phyloP scores from a whole-genome alignment of 2,329 filamentous ascomycete genomes.

The Phialophora chinensis region DNA sequence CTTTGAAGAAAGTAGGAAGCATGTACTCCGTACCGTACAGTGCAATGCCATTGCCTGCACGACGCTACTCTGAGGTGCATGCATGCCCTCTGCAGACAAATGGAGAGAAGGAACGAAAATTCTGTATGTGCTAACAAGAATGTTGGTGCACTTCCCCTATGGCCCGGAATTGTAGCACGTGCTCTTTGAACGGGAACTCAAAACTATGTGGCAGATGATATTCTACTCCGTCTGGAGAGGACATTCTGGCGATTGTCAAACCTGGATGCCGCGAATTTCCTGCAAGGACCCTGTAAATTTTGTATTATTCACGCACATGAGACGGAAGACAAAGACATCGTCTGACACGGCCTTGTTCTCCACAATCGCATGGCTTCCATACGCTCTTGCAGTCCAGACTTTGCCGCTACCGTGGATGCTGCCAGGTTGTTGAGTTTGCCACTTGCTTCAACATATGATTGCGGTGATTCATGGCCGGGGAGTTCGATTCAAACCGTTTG shows the following conservation, averaged over 20 bases:
- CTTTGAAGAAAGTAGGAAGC: background rate
- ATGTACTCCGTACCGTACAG: background rate
- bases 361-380: background rate
- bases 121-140: background rate
- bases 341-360: background rate
- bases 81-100: background rate
- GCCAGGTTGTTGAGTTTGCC: background rate
- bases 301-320: too few species aligned
- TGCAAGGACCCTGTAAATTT: background rate
- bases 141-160: background rate
- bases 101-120: background rate
- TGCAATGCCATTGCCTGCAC: background rate
- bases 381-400: background rate
- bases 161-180: background rate
- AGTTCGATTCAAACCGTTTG: background rate
- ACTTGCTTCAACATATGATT: background rate
- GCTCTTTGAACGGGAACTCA: background rate
- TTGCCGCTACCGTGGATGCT: background rate
- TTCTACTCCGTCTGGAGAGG: background rate
- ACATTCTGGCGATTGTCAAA: background rate
- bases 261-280: background rate
- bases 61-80: background rate
- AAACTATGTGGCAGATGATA: background rate
- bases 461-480: background rate
- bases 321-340: background rate